Base-by-base conservation (phyloP, 2,329 filamentous ascomycete genomes). In the Stagonosporopsis cucurbitacearum region DNA sequence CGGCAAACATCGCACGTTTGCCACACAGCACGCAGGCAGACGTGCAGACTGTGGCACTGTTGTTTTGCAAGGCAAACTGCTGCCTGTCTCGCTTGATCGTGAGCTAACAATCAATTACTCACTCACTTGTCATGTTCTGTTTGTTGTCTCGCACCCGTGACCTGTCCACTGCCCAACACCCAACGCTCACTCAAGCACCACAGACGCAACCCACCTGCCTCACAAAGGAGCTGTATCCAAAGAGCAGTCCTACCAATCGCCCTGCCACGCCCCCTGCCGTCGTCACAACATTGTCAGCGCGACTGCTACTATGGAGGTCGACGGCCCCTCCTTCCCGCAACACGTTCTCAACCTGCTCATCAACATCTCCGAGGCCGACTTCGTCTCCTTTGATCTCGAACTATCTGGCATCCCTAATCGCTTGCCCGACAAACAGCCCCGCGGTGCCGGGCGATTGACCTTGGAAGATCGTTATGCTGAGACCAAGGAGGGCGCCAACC, bases 371-470 rank as follows among this genome's bases (percentile, higher is more conserved):
- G 78, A 82, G 51, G 82, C 85, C 30, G 79, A 81, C 57, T 89
- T 88, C 63, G 82, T 90, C 12, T 79, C 86, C 3, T 78, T 90
- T 54, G 87, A 90, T 66, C 78, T 89, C 12, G 87, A 90, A 71
- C 82, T 89, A 41, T 88, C 86, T 13, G 87, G 87, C 2, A 86
- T 90, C 20, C 78, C 80, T 2, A 70, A 62, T 1, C 66, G 65
- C 5, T 79, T 79, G 22, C 74, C 76, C 40, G 64, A 66, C 13
- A 71, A 71, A 33, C 67, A 69, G 12, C 72, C 76, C 26, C 65
- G 68, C 33, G 55, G 54, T 1, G 26, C 50, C 17, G 77, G 78
- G 32, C 80, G 79, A 54, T 80, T 80, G 28, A 81, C 80, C 3
- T 74, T 89, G 2, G 83, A 89, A 63, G 76, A 86, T 39, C 81